Base-by-base conservation (phyloP, 371 early-diverging fungal genomes). In the Saksenaea oblongispora region DNA sequence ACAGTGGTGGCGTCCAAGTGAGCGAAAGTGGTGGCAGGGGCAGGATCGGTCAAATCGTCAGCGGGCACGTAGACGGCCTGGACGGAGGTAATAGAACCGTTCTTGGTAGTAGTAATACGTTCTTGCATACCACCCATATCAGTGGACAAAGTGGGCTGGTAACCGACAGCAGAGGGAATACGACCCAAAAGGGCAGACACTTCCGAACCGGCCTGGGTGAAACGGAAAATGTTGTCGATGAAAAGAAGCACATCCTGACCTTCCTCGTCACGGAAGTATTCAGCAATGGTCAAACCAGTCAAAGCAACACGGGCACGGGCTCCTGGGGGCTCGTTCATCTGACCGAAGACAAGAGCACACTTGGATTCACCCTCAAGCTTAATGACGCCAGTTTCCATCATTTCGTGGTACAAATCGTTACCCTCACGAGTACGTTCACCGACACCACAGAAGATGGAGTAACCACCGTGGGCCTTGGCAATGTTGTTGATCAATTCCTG, bases 321-420 rank as follows among this genome's bases (percentile, higher is more conserved):
- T 83, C 98, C 98, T 69, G 98, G 98, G 83, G 98, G 97, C 85
- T 98, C 98, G 94, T 98, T 98, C 98, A 98, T 98, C 86, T 98
- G 97, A 69, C 98, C 98, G 86, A 93, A 98, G 67, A 98, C 97
- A 59, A 96, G 89, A 34, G 96, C 96, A 69, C 94, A 93, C 90
- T 97, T 96, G 77, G 95, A 95, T 61, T 89, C 87, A 69, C 95
- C 95, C 27, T 93, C 93, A 66, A 95, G 89, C 84, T 95, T 83
- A 82, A 96, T 96, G 79, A 95, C 95, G 84, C 95, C 95, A 57
- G 95, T 87, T 63, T 87, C 82, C 66, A 92, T 91, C 97, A 96
- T 96, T 85, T 96, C 96, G 88, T 95, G 93, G 91, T 96, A 96
- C 83, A 96, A 84, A 86, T 96, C 96, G 89, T 96, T 96, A 81